Base-by-base conservation (phyloP, 129 eudicot species). In the Dittrichia graveolens region DNA sequence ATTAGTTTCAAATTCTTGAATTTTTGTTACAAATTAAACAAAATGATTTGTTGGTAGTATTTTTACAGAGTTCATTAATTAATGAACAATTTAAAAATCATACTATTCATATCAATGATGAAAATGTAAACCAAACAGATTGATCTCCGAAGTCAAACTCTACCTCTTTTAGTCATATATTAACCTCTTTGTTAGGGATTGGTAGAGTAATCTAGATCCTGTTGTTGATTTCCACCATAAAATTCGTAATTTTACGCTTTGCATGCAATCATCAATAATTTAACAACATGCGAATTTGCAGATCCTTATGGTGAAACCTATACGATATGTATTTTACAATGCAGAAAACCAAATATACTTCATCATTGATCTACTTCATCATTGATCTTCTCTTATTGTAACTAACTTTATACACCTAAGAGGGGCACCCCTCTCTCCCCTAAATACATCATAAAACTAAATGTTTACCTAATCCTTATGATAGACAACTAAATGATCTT, bases 81-180 rank as follows among this genome's bases (percentile, higher is more conserved):
- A 61, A 38, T 53, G 38, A 24, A 6, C n/a, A 14, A 59, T 8
- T 11, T 73, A 16, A 60, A 60, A 46, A n/a, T 10, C 8, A 73
- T 46, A 73, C 56, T 13, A 4, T 12, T 74, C 4, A 37, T 38
- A n/a, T 63, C 12, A 61, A 50, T 11, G 24, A 49, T 50, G 8
- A 12, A 75, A 65, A 71, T 12, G 34, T 19, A 55, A 71, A 54
- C 54, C 41, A 53, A 56, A 34, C 42, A 19, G 61, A n/a, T 64
- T 55, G 63, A 42, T 55, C 67, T 35, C 39, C 38, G 61, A 59
- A 60, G 61, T 73, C 70, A 73, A 48, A 55, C 14, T 24, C 14
- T 24, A 8, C 56, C 60, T 49, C 24, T 10, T 73, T 11, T 43
- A 14, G 69, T 60, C 69, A 72, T 72, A 18, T 54, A 39, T 34